Conservation (phyloP, 2,329 filamentous ascomycete genomes). For the Colletotrichum kahawae region DNA sequence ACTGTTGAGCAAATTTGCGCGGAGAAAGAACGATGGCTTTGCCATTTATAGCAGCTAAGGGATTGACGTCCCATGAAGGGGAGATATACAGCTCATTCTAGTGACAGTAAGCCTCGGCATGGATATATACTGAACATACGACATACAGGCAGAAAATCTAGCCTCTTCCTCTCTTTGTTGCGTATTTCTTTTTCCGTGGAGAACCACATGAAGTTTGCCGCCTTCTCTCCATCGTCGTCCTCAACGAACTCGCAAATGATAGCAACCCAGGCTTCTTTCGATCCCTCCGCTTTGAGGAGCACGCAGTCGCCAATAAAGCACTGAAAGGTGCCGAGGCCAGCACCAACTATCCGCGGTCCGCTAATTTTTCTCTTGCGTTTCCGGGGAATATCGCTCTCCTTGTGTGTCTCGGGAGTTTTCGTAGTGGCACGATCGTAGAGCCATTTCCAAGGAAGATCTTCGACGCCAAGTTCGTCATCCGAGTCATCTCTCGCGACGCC, state of each 20-base stretch:
- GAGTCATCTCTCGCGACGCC: slow-evolving; percentile 79
- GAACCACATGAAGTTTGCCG: slow-evolving; percentile 95
- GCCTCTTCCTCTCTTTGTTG: slow-evolving; percentile 81
- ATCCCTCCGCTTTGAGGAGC: slow-evolving; percentile 84
- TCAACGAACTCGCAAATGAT: slow-evolving; percentile 85
- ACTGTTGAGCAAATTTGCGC: slow-evolving; percentile 68
- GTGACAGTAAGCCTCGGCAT: neutral
- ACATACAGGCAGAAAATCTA: slow-evolving; percentile 74
- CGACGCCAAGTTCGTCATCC: slow-evolving; percentile 81
- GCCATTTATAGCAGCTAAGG: slow-evolving; percentile 87
- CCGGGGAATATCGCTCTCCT: neutral
- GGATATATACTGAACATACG: neutral
- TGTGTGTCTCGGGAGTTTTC: neutral
- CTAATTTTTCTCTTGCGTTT: neutral
- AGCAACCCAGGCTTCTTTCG: slow-evolving; percentile 89
- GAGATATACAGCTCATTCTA: slow-evolving; percentile 94
- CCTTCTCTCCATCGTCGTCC: slow-evolving; percentile 76
- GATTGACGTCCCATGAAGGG: slow-evolving; percentile 84
- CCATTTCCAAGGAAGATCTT: slow-evolving; percentile 81
- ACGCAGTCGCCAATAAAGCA: slow-evolving; percentile 85
- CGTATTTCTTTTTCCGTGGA: slow-evolving; percentile 88
- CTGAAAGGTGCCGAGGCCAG: slow-evolving; percentile 80
- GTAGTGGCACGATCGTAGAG: slow-evolving; percentile 60
- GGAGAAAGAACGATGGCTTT: slow-evolving; percentile 82
- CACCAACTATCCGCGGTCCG: slow-evolving; percentile 68